These are phyloP conservation scores for Colletotrichum scovillei DNA, from an alignment of 2,329 filamentous ascomycete species.

Conservation along the genomic window DNA sequence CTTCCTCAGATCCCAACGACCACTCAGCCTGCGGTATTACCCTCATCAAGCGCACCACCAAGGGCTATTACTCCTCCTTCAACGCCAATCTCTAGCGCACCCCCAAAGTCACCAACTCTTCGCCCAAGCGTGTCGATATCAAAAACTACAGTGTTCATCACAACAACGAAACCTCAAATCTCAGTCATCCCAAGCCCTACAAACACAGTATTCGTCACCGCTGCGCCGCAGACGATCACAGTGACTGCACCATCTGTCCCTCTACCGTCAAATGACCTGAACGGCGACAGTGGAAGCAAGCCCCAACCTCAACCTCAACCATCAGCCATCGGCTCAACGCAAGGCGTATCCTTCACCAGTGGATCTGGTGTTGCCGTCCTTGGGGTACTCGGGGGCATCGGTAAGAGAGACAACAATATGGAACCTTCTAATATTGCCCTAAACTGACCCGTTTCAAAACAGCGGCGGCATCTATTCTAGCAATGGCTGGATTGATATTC, in stretches of 20 bases:
- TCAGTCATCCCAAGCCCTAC: background rate
- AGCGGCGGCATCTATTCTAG: background rate
- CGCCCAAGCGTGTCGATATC: too few relatives aligned
- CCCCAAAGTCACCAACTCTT: background rate
- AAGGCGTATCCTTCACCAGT: background rate
- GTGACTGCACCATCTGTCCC: background rate
- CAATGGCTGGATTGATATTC: background rate
- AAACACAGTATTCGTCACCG: constrained; percentile 2
- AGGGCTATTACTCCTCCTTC: too few relatives aligned
- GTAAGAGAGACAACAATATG: background rate
- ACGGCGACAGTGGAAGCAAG: background rate
- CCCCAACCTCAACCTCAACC: background rate
- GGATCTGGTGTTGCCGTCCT: background rate
- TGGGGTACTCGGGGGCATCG: constrained; percentile 2
- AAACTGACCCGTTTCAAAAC: background rate
- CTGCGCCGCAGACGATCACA: background rate
- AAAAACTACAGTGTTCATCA: too few relatives aligned
- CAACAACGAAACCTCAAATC: too few relatives aligned
- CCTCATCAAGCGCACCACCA: too few relatives aligned
- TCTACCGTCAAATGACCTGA: background rate
- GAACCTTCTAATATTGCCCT: too few relatives aligned
- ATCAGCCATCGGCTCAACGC: background rate
- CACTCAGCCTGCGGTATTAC: too few relatives aligned
- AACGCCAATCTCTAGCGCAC: background rate
- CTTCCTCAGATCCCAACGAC: too few relatives aligned